Evolutionary conservation across 2,329 filamentous ascomycete species (phyloP), one percentile per base, ranked within the genome.

Genomic region (Ophiostoma sp.): DNA sequence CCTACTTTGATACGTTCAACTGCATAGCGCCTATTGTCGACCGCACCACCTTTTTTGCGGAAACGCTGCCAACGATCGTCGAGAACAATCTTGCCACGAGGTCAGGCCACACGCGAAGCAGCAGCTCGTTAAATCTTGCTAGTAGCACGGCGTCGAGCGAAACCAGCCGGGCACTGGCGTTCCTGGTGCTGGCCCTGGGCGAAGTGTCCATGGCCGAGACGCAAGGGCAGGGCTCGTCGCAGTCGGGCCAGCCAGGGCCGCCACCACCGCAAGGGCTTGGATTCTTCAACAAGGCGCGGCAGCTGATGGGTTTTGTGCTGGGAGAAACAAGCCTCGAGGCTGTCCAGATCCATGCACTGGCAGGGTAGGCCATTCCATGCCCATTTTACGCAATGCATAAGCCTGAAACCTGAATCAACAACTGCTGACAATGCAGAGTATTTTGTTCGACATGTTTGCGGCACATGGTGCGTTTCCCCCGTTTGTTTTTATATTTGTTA

Each of bases 261-360:
- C 85, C 0, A 81, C 82, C 1, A 74, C 86, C 86, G 1, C 87
- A 87, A 0, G 87, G 87, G 0, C 76, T 89, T 2, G 80, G 81
- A 0, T 81, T 87, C 48, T 89, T 89, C 77, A 89, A 89, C 72
- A 87, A 89, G 76, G 87, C 86, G 20, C 81, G 87, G 68, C 83
- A 82, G 71, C 80, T 85, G n/a, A 81, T 88, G 75, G 87, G 87
- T 0, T 88, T 87, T 75, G 80, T 83, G 11, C 75, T 84, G 69
- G 83, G 83, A 1, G 82, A 86, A 33, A 85, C 82, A 74, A 85
- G 81, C 67, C 76, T 89, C 35, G 86, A 88, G 73, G 87, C 85
- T 71, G 81, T 88, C 8, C 87, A 89, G 74, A 83, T 87, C 65
- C 83, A 84, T 74, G 80, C 86, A 7, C 78, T 89, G 36, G 81